Base-by-base conservation (phyloP, 441 rosid species). In the Breynia disticha region DNA sequence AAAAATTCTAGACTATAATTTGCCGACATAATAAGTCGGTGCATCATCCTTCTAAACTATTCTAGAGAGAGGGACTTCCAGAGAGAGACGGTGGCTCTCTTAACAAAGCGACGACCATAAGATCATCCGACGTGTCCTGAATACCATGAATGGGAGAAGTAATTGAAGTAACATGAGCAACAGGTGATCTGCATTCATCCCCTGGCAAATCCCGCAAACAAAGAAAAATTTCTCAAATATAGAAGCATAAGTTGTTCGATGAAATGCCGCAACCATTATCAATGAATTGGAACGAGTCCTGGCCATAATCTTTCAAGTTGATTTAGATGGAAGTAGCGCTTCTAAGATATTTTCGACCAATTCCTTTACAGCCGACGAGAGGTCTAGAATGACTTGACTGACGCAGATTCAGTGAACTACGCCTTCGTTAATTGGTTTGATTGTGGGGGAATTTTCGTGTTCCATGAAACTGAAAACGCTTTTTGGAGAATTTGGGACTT, bases 261-360 rank as follows among this genome's bases (percentile, higher is more conserved):
- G 95, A 83, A 62, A 93, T 78, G 66, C 99, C 99, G 52, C 77
- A 89, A 19, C 99, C 99, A 17, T 93, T 93, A 52, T 93, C 99
- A 57, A 80, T 72, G 79, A 93, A 97, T 73, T 89, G 96, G 69
- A 91, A 89, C 53, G 73, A 74, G 53, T 93, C 97, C 63, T 68
- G 74, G 12, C 99, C 99, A 51, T 81, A 74, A 28, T 81, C 97
- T 54, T 87, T 84, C 66, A 93, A 79, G 56, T 80, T 70, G 47
- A 93, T 74, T 71, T 91, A 95, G 48, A 87, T 68, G 73, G 74
- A 69, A 50, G 96, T 82, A 57, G 98, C 96, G n/a, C 95, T 90
- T 91, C 96, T 66, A 91, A 69, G 73, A 96, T 88, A 75, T 91
- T 91, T 72, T 91, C 97, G 14, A 91, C 87, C 14, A 91, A 79